phyloP scores from a whole-genome alignment of 2,329 filamentous ascomycete genomes.

The Trichoderma endophyticum region DNA sequence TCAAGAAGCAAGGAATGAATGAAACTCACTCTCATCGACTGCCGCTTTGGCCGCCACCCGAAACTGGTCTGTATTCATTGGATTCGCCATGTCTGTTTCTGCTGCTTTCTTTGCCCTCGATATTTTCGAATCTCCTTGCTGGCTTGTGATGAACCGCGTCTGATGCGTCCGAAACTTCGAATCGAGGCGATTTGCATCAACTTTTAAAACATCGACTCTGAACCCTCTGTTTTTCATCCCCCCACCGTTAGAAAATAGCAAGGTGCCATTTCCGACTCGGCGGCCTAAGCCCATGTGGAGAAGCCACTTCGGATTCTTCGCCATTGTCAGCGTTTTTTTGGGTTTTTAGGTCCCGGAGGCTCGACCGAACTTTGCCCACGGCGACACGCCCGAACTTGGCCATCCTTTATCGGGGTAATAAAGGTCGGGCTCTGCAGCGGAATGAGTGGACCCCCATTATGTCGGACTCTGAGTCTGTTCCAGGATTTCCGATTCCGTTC shows the following conservation, averaged over 20 bases:
- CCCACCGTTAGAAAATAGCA: conserved; percentile 1
- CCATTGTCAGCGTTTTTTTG: neutral
- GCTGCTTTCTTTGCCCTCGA: neutral
- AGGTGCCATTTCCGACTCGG: neutral
- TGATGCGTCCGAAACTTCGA: neutral
- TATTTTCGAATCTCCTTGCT: neutral
- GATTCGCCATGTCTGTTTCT: neutral
- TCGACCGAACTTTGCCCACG: neutral
- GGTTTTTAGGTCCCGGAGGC: neutral
- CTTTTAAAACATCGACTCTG: neutral
- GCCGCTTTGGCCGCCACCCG: conserved; percentile 70
- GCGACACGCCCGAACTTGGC: neutral
- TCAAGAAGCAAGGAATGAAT: neutral
- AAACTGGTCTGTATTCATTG: conserved; percentile 79
- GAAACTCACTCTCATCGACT: conserved; percentile 73
- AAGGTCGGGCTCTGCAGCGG: conserved; percentile 13
- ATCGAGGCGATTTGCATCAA: neutral
- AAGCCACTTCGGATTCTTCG: conserved; percentile 4
- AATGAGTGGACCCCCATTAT: neutral
- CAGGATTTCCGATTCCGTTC: conserved; percentile 1
- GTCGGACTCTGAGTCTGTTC: neutral
- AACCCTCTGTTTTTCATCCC: neutral
- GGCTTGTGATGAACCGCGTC: neutral
- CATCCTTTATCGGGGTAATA: conserved; percentile 17
- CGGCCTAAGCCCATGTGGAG: conserved; percentile 2